Evolutionary conservation across 768 basidiomycete genomes (phyloP).

Genomic region (Xerocomus potaroensis): DNA sequence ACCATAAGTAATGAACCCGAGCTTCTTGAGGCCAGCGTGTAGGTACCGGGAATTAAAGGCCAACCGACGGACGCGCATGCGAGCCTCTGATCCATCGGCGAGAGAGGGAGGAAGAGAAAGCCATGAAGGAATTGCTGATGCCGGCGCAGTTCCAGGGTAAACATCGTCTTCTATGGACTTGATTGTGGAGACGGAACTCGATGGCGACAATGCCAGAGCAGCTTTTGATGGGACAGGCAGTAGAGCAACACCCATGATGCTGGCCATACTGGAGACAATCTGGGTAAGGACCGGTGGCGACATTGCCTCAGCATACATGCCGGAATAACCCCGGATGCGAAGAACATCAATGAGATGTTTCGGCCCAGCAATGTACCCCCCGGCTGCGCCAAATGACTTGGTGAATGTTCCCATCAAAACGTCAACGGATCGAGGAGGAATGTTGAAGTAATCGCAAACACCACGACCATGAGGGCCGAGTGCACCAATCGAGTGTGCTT

Average conservation of each 20-base stretch:
- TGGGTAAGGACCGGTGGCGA: slow-evolving; percentile 89
- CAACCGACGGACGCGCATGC: slow-evolving; percentile 74
- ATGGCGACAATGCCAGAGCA: slow-evolving; percentile 27
- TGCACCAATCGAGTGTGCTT: slow-evolving; percentile 97
- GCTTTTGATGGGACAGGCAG: slow-evolving; percentile 30
- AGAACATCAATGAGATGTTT: slow-evolving; percentile 79
- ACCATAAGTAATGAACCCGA: slow-evolving; percentile 97
- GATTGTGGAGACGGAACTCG: slow-evolving; percentile 26
- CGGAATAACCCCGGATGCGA: slow-evolving; percentile 75
- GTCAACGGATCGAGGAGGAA: slow-evolving; percentile 79
- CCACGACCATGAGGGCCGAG: slow-evolving; percentile 94
- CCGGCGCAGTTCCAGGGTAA: slow-evolving; percentile 69
- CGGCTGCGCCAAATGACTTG: slow-evolving; percentile 89
- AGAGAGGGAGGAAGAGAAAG: slow-evolving; percentile 67
- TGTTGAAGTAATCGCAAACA: slow-evolving; percentile 88
- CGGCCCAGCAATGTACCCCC: slow-evolving; percentile 89
- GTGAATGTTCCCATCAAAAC: slow-evolving; percentile 99
- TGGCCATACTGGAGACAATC: slow-evolving; percentile 87
- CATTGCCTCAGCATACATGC: slow-evolving; percentile 87
- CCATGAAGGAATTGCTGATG: slow-evolving; percentile 70
- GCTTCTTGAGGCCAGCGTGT: slow-evolving; percentile 74
- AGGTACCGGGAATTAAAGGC: slow-evolving; percentile 97
- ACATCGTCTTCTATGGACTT: slow-evolving; percentile 38
- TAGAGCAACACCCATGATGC: slow-evolving; percentile 84
- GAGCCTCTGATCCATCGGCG: slow-evolving; percentile 81